Evolutionary conservation across 2,329 filamentous ascomycete species (phyloP), one percentile per base, ranked within the genome.

Genomic region (Falciphora oryzae): DNA sequence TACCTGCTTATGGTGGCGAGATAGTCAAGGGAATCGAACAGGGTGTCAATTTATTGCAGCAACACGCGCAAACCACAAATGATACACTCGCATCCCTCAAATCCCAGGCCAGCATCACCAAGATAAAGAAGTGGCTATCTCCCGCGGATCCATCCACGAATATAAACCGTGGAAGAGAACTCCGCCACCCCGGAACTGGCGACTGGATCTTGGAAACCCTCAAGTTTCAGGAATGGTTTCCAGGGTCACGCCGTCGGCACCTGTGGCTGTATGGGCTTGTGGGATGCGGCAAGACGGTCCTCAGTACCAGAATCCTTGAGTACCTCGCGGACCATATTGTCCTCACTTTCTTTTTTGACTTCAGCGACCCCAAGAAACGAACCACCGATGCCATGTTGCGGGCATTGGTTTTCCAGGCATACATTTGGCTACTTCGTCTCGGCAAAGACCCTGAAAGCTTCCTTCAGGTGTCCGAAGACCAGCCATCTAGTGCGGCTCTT

Each of bases 71-170:
- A 6, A 16, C 18, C 16, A 50, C 44, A 22, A 50, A 50, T n/a
- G 44, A 16, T 28, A 13, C 29, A 22, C 13, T 2, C 22, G 29
- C 29, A 7, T 16, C 6, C 7, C 27, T 18, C 0, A 5, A 44
- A 11, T 18, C 16, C 38, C 14, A 44, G 38, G 3, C 38, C 38
- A 44, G 16, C 38, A 44, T 44, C 38, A 16, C 38, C 38, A 44
- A 18, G 18, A 4, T 44, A 18, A 44, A 44, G 16, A 7, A 18
- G 5, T 38, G 58, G 58, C 58, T 60, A 10, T 38, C 58, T n/a
- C 58, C 58, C 10, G 27, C 58, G 11, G 58, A 60, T 60, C 31
- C 58, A n/a, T 60, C 58, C 31, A 60, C 58, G 4, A 60, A 60
- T 14, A 28, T 25, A 29, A 38, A 60, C 58, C 31, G 5, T 35